Base-by-base conservation (phyloP, 116 monocot genomes). In the Iris pallida region DNA sequence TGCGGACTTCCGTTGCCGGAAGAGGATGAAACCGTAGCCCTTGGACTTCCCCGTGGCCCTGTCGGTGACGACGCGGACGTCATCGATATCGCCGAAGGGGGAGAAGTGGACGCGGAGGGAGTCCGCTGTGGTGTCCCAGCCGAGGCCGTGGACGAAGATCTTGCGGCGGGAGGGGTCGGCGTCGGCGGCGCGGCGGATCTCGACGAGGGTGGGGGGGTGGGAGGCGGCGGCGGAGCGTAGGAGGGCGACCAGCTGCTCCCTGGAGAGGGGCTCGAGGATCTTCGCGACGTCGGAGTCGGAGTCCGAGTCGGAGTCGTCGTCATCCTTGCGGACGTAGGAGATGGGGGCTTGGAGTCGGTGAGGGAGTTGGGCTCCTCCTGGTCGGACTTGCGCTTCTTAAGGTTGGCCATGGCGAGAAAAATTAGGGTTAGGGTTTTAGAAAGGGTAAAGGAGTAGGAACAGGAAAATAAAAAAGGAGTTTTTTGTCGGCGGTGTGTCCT, bases 81-180 rank as follows among this genome's bases (percentile, higher is more conserved):
- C 72, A 19, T 54, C 63, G 54, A 63, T 72, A 16, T 43, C 52
- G 4, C 72, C 62, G 63, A 53, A 72, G 13, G 42, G 54, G 6
- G 55, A 53, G 20, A 72, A 72, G 53, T 18, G 43, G 17, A 18
- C 16, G 14, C 19, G 43, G 13, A 64, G 63, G 45, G 17, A 16
- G 2, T 72, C 72, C 5, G 63, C 16, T 0, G 63, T 55, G 14
- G 72, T 45, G 13, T 52, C 15, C 44, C 53, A 72, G 8, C 20
- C 72, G 53, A 72, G 63, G 63, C 72, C 63, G 55, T 72, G 63
- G 17, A 72, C 63, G 55, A 72, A 72, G 63, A 72, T 20, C 63
- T 72, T 64, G 45, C 72, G 53, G 45, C 55, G 63, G 45, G 63
- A 53, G 53, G 63, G 45, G 54, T 72, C 55, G 63, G 45, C 6